These are phyloP conservation scores for Fusarium redolens DNA, from an alignment of 2,329 filamentous ascomycete genomes.

Conservation along the genomic window DNA sequence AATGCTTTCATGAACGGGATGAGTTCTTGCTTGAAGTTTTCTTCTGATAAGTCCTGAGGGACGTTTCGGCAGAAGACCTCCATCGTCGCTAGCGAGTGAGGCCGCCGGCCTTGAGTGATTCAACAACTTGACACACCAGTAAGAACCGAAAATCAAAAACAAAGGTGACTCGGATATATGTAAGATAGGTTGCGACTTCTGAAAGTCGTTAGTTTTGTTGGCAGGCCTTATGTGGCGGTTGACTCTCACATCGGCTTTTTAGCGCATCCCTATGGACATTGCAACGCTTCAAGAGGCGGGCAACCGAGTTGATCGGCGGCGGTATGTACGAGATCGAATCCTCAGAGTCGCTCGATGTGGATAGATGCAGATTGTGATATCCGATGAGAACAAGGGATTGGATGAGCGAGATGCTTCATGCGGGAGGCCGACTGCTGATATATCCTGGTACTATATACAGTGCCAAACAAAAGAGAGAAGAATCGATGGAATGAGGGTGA, in stretches of 20 bases:
- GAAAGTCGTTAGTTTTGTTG: background rate
- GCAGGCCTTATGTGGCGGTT: background rate
- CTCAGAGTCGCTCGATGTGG: background rate
- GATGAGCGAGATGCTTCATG: conserved; percentile 13
- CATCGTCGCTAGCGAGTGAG: conserved; percentile 47
- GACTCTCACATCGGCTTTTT: background rate
- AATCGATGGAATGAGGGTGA: background rate
- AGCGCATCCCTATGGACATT: background rate
- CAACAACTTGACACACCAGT: no score
- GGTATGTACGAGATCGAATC: background rate
- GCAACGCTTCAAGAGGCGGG: background rate
- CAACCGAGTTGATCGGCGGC: background rate
- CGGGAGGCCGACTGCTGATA: conserved; percentile 25
- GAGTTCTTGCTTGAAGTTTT: conserved; percentile 54
- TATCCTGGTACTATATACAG: background rate
- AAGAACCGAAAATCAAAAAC: background rate
- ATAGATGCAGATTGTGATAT: background rate
- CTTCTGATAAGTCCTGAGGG: conserved; percentile 54
- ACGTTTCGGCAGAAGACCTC: conserved; percentile 60
- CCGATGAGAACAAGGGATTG: background rate
- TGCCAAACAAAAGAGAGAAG: background rate
- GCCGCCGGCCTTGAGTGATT: background rate
- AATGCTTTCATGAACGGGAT: conserved; percentile 54
- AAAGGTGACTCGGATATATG: accelerated
- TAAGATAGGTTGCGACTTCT: background rate